A percentile compares a stretch with the other conserved stretches of the same genome.
These are phyloP conservation scores for Alternaria atra DNA, from an alignment of 2,329 filamentous ascomycete genomes.

Conservation along the genomic window DNA sequence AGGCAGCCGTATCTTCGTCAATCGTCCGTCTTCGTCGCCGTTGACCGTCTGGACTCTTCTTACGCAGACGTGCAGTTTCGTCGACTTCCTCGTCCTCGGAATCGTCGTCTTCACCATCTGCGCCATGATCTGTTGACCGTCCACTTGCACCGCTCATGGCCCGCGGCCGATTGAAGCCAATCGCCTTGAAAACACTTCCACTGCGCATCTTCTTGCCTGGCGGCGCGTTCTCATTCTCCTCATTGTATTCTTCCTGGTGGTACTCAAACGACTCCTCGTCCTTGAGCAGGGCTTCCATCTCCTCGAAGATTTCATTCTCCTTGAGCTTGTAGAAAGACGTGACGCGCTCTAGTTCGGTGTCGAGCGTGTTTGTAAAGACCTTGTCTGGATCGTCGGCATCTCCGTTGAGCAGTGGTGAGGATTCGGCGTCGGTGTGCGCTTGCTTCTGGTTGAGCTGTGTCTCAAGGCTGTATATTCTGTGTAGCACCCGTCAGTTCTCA, in stretches of 20 bases:
- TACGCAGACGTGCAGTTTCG: conserved; percentile 55
- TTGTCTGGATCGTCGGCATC: conserved; percentile 75
- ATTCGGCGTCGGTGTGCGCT: conserved; percentile 74
- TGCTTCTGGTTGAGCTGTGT: conserved; percentile 75
- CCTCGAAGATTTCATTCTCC: conserved; percentile 84
- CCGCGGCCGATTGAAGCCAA: conserved; percentile 57
- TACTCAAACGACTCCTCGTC: conserved; percentile 76
- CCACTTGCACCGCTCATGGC: conserved; percentile 55
- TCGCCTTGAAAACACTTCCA: conserved; percentile 63
- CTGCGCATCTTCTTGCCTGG: conserved; percentile 53
- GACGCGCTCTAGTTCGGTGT: conserved; percentile 93
- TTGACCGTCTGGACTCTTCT: conserved; percentile 50
- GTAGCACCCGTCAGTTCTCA: conserved; percentile 32
- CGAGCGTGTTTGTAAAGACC: conserved; percentile 81
- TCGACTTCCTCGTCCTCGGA: conserved; percentile 67
- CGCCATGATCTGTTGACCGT: conserved; percentile 48
- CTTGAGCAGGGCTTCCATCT: conserved; percentile 77
- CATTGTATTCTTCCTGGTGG: conserved; percentile 55
- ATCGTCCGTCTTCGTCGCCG: conserved; percentile 30
- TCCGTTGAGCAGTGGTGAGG: conserved; percentile 78
- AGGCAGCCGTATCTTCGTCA: conserved; percentile 67
- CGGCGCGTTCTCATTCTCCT: conserved; percentile 50
- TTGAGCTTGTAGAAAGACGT: conserved; percentile 89
- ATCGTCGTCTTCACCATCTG: conserved; percentile 60
- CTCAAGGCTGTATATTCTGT: conserved; percentile 92